These are phyloP conservation scores for Achaetomiella virescens DNA, from an alignment of 495 filamentous ascomycete species.

Conservation along the genomic window DNA sequence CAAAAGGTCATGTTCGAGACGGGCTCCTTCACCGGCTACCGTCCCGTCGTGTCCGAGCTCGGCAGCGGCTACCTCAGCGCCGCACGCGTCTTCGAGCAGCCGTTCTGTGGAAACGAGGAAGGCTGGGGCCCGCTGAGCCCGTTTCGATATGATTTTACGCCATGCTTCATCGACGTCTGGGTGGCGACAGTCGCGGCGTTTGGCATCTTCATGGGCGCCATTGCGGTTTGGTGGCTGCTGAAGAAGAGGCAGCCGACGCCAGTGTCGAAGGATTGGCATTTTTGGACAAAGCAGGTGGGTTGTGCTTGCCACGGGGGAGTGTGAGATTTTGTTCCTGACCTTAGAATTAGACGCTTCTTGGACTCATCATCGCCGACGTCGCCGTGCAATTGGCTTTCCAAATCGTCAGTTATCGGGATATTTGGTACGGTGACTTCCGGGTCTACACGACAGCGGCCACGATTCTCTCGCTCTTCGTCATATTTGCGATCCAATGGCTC, in stretches of 20 bases:
- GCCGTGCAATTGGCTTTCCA: slow-evolving; percentile 71
- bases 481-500: slow-evolving; percentile 82
- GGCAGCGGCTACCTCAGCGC: slow-evolving; percentile 44
- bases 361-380: slow-evolving; percentile 59
- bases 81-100: slow-evolving; percentile 43
- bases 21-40: slow-evolving; percentile 49
- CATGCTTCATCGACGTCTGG: slow-evolving; percentile 89
- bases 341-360: slow-evolving; percentile 55
- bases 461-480: slow-evolving; percentile 69
- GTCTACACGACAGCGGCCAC: slow-evolving; percentile 83
- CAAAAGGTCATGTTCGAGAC: slow-evolving; percentile 45
- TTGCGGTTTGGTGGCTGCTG: slow-evolving; percentile 64
- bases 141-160: slow-evolving; percentile 83
- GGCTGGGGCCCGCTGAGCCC: slow-evolving; percentile 93
- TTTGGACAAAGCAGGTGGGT: slow-evolving; percentile 83
- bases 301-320: not conserved
- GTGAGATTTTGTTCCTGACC: slow-evolving; percentile 19
- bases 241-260: slow-evolving; percentile 55
- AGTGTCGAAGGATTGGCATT: slow-evolving; percentile 86
- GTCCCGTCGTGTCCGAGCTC: slow-evolving; percentile 30
- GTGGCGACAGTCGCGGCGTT: slow-evolving; percentile 68
- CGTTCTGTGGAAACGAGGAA: slow-evolving; percentile 78
- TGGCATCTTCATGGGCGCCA: slow-evolving; percentile 68
- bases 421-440: slow-evolving; percentile 77
- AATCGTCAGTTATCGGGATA: slow-evolving; percentile 59